These are phyloP conservation scores for Cucurbitaria berberidis DNA, from an alignment of 2,329 filamentous ascomycete species.

Conservation along the genomic window DNA sequence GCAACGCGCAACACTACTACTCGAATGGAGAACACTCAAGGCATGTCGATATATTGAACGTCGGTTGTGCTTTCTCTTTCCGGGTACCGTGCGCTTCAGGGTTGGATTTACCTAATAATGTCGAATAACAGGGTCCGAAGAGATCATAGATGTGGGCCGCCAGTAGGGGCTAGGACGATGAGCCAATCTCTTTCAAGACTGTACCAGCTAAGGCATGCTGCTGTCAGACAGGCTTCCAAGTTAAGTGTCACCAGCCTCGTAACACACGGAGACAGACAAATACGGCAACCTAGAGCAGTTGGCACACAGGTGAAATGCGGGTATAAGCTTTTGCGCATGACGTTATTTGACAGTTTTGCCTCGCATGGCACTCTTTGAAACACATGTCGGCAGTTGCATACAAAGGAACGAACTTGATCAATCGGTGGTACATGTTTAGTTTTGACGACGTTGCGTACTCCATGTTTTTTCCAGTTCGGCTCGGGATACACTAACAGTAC, in stretches of 20 bases:
- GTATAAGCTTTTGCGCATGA: background rate
- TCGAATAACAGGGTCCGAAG: background rate
- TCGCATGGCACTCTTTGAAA: background rate
- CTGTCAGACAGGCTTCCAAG: background rate
- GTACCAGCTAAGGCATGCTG: background rate
- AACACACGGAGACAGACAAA: background rate
- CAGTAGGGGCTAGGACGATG: background rate
- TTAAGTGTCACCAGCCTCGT: background rate
- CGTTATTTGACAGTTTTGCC: background rate
- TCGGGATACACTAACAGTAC: too few species aligned
- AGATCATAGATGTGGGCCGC: background rate
- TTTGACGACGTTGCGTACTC: too few species aligned
- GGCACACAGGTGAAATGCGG: background rate
- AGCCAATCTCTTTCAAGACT: background rate
- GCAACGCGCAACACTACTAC: background rate
- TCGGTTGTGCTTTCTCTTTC: background rate
- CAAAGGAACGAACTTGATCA: too few species aligned
- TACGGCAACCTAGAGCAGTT: background rate
- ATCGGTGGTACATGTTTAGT: too few species aligned
- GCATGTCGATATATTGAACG: background rate
- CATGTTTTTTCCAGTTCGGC: too few species aligned
- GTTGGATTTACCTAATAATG: background rate
- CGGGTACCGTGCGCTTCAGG: background rate
- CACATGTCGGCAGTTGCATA: background rate
- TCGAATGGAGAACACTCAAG: background rate